Evolutionary conservation across 805 yeast species (phyloP), one percentile per base, ranked within the genome.

Genomic region (Saccharomycopsis fodiens): DNA sequence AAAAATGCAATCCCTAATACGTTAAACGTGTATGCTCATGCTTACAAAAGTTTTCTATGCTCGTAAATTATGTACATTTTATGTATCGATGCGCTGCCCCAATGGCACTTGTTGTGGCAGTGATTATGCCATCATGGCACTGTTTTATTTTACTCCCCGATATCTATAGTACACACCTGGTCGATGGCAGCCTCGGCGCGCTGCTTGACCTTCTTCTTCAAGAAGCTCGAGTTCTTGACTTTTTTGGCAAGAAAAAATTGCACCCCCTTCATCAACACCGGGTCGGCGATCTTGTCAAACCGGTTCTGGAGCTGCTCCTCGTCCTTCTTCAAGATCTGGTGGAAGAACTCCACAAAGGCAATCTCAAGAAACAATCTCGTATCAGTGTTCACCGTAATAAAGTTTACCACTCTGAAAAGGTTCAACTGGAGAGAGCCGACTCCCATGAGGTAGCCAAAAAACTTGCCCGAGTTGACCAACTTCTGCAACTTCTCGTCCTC

Each of bases 341-440:
- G 82, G 35, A 85, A 68, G 52, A 87, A 69, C 4, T 82, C 76
- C 21, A 83, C 81, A 43, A 89, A 61, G 42, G 85, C 61, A 23
- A 87, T 72, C 57, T 91, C 96, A 52, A 86, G 50, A 55, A 91
- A 86, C 17, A 87, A 61, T 32, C 70, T 70, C 1, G 79, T 70
- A 51, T 85, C 89, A 0, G 72, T 56, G 19, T 72, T 69, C 10
- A 84, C 64, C 0, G 87, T 76, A 46, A 89, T 62, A 48, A 89
- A 81, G 54, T 91, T 84, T 27, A 85, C 74, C 4, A 78, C 79
- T 53, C 83, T 76, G 52, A 93, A 69, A 2, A 84, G 63, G 56
- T 85, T 89, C 40, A 93, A 66, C 2, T 87, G 78, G 50, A 91
- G 66, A 0, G 81, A 71, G 1, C 84, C 85, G 55, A 85, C 87